Base-by-base conservation (phyloP, 106 monocot species). In the Posidonia australis region DNA sequence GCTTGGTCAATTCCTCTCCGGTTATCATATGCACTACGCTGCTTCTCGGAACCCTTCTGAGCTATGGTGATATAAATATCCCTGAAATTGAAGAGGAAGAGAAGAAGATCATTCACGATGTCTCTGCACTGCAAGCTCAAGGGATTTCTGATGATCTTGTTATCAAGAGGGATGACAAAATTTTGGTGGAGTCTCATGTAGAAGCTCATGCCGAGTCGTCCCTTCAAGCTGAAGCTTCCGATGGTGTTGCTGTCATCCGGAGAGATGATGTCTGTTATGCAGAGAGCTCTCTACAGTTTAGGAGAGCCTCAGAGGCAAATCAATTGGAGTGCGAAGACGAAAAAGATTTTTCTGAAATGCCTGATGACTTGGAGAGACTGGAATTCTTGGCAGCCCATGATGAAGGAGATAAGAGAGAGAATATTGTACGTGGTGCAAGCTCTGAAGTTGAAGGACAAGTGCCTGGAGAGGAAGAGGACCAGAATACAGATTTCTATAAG, bases 41-140 rank as follows among this genome's bases (percentile, higher is more conserved):
- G 67, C 84, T 86, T 49, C 84, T 94, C 72, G 89, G 81, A 20
- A 61, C 68, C 23, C 77, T 94, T 78, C 63, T 86, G 5, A 63
- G 79, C 69, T 84, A 77, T 63, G 86, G 81, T 29, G 82, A 89
- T 62, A 70, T 79, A 16, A 76, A 77, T 76, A 36, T 70, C 42
- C 75, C 81, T 42, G 78, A 78, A 69, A 65, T 58, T 46, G 77
- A 81, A 41, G 58, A 78, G 51, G 84, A 84, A 24, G 65, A 66
- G 49, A 70, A 64, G 64, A 61, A 66, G 53, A 47, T 13, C 12
- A 63, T 63, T 27, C 21, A 13, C 18, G 71, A 77, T 43, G 62
- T 79, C 44, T 81, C 78, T 54, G 70, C 72, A 32, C 52, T 69
- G 32, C 71, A 79, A 67, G 61, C 59, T 54, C 21, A 44, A 48